Base-by-base conservation (phyloP, 2,329 filamentous ascomycete species). In the Diaporthe destruens region DNA sequence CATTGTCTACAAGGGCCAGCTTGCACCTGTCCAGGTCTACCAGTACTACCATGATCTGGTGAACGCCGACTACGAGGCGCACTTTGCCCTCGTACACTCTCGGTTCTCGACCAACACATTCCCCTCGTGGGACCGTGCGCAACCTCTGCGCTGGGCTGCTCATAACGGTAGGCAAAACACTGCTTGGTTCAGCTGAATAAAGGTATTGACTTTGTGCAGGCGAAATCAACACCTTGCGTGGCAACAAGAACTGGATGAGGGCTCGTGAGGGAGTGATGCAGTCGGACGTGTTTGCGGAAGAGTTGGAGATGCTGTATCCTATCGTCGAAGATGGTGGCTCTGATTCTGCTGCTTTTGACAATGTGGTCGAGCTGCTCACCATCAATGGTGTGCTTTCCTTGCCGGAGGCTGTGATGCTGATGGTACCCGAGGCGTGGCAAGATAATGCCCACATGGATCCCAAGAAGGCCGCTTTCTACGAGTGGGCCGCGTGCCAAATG, bases 181-280 rank as follows among this genome's bases (percentile, higher is more conserved):
- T 44, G 39, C 11, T 12, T 25, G 12, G n/a, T 6, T 69, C 68
- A 16, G 32, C 6, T 6, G 14, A 32, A 42, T 32, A 11, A 42
- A 16, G 55, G 23, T 68, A 70, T 75, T 80, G 76, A 78, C 71
- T 59, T 72, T 67, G 69, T 71, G 76, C 78, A 88, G 87, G 87
- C 87, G 96, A 98, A 85, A 98, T 98, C 81, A 98, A 98, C 84
- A 98, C 96, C 1, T 87, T 98, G 75, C 93, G 96, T 81, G 96
- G 96, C 74, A 98, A 98, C 87, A 98, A 98, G 89, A 98, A 98
- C 85, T 98, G 96, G 96, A 98, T 98, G 96, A 93, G 95, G 78
- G 96, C 96, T 75, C 92, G 96, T 80, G 96, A 98, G 85, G 96
- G 96, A 83, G 92, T 98, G 76, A 93, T 98, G 89, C 93, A 94